Evolutionary conservation across 768 basidiomycete species (phyloP).

Genomic region (Termitomyces sp.): DNA sequence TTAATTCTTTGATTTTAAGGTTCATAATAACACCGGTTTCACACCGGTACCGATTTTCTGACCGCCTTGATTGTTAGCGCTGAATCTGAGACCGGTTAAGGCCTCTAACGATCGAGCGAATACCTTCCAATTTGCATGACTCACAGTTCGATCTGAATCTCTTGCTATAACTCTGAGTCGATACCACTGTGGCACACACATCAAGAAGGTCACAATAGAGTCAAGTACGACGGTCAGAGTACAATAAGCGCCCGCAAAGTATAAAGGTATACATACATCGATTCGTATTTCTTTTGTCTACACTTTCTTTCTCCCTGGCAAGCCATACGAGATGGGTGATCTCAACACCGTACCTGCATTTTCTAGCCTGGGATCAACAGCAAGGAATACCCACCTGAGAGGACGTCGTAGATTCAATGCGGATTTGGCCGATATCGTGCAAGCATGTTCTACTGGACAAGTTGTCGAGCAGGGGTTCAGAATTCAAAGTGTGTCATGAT

Average conservation of each 20-base stretch:
- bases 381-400: constrained; percentile 43
- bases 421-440: constrained; percentile 49
- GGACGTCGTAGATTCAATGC: constrained; percentile 56
- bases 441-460: constrained; percentile 30
- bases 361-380: constrained; percentile 1
- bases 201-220: no score
- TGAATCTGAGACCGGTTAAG: no score
- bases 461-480: constrained; percentile 34
- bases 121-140: neutral
- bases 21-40: no score
- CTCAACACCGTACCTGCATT: neutral
- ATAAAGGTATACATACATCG: neutral
- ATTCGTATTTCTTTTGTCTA: neutral
- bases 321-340: constrained; percentile 11
- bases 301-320: neutral
- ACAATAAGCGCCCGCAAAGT: no score
- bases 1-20: no score
- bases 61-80: no score
- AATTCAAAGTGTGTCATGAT: constrained; percentile 36
- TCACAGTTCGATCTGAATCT: neutral
- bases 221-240: no score
- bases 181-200: neutral
- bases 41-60: no score
- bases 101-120: no score
- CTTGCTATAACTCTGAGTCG: neutral